Evolutionary conservation across 441 rosid genomes (phyloP).

Genomic region (Gossypium gossypioides): DNA sequence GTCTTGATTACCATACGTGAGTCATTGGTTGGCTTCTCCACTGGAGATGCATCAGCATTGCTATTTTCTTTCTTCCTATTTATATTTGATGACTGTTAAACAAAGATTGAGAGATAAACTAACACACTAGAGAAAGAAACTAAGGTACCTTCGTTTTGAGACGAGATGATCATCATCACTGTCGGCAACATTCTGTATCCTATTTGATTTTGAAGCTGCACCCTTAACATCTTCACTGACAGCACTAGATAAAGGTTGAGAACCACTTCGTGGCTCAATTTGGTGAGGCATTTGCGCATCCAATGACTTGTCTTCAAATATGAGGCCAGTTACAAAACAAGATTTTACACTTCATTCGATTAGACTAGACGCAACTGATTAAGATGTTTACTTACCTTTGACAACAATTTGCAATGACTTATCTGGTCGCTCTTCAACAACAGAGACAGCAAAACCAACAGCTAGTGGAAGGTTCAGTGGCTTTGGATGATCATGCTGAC

Average conservation of each 20-base stretch:
- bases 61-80: conserved; percentile 52
- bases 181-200: conserved; percentile 33
- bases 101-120: conserved; percentile 9
- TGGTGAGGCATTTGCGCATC: conserved; percentile 30
- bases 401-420: conserved; percentile 23
- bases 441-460: conserved; percentile 33
- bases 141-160: conserved; percentile 56
- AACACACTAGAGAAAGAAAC: background rate
- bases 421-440: conserved; percentile 40
- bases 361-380: conserved; percentile 4
- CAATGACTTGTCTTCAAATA: conserved; percentile 35
- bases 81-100: conserved; percentile 10
- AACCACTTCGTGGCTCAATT: conserved; percentile 25
- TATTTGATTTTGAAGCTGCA: conserved; percentile 34
- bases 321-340: conserved; percentile 14
- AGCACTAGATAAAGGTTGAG: conserved; percentile 30
- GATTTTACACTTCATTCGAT: background rate
- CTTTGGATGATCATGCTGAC: conserved; percentile 71
- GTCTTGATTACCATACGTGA: conserved; percentile 59
- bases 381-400: conserved; percentile 37
- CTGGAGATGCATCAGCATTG: conserved; percentile 27
- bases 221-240: conserved; percentile 34
- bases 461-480: conserved; percentile 38
- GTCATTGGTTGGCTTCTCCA: conserved; percentile 44
- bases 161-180: conserved; percentile 37